Conservation (phyloP, 345 rosid genomes). For the Streptanthus diversifolius region DNA sequence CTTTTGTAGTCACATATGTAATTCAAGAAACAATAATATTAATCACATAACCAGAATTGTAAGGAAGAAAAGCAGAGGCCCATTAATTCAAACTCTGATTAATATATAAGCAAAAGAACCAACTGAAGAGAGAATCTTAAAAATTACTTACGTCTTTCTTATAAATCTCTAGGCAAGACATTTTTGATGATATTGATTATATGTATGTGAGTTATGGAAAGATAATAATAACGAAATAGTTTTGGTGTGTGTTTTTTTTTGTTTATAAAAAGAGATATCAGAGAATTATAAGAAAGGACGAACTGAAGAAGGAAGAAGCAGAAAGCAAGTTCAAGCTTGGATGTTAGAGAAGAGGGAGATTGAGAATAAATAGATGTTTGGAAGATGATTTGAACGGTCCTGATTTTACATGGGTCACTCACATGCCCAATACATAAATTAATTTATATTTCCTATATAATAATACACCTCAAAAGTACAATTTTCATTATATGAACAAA, state of each 20-base stretch:
- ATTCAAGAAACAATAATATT: background rate
- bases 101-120: background rate
- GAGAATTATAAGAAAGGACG: slow-evolving; percentile 19
- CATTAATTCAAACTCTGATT: background rate
- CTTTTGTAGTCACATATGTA: background rate
- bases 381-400: slow-evolving; percentile 44
- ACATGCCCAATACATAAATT: slow-evolving; percentile 36
- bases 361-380: slow-evolving; percentile 49
- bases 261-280: slow-evolving; percentile 17
- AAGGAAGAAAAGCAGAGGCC: background rate
- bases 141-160: slow-evolving; percentile 48
- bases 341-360: slow-evolving; percentile 28
- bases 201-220: background rate
- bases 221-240: slow-evolving; percentile 4
- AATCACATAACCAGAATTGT: background rate
- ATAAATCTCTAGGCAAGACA: slow-evolving; percentile 47
- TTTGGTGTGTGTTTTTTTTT: background rate
- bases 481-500: background rate
- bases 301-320: slow-evolving; percentile 22
- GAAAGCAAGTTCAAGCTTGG: slow-evolving; percentile 31
- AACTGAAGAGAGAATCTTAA: background rate
- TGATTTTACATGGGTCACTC: slow-evolving; percentile 41
- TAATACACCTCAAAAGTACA: background rate
- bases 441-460: background rate
- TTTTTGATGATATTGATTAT: slow-evolving; percentile 15